Base-by-base conservation (phyloP, 2,329 filamentous ascomycete species). In the Fonsecaea erecta region DNA sequence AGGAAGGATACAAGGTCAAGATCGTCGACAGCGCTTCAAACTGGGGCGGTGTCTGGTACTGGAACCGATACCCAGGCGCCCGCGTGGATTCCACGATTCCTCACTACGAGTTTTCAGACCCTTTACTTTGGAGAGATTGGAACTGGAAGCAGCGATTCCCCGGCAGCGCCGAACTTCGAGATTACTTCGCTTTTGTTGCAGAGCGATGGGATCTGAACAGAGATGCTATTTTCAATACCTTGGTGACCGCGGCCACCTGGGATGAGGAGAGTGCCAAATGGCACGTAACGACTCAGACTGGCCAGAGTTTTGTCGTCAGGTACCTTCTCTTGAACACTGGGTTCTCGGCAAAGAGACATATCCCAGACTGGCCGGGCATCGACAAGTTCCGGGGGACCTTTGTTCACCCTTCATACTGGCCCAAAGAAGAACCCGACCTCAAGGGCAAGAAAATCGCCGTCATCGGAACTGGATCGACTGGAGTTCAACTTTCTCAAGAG, bases 401-500 rank as follows among this genome's bases (percentile, higher is more conserved):
- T 11, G 81, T 86, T 70, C 86, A 88, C 73, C 84, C 85, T 0
- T 86, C 84, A 0, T 84, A 84, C 73, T 88, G 86, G 86, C 86
- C 86, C 1, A 62, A 68, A 40, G 76, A 81, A 1, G 78, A 83
- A 6, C 78, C 88, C 21, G 79, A 84, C 52, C 81, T 88, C 21
- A 80, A 80, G 46, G 81, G 81, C 57, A 89, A 90, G 73, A 81
- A 82, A 16, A 82, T 85, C 60, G 87, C 83, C 18, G 81, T 90
- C 60, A 84, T 90, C 35, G 88, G 88, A 5, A 89, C 86, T 0
- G 88, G 88, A 0, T 84, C 87, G 0, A 85, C 86, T 0, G 88
- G 87, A 0, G 83, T 90, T 1, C 88, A 90, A 69, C 83, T 88
- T 52, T 81, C 83, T 0, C 88, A 90, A 68, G 86, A 85, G 55